Percentiles rank a stretch among this genome's conserved stretches.
Evolutionary conservation across 2,329 filamentous ascomycete species (phyloP).

Genomic region (Penicillium verrucosum): DNA sequence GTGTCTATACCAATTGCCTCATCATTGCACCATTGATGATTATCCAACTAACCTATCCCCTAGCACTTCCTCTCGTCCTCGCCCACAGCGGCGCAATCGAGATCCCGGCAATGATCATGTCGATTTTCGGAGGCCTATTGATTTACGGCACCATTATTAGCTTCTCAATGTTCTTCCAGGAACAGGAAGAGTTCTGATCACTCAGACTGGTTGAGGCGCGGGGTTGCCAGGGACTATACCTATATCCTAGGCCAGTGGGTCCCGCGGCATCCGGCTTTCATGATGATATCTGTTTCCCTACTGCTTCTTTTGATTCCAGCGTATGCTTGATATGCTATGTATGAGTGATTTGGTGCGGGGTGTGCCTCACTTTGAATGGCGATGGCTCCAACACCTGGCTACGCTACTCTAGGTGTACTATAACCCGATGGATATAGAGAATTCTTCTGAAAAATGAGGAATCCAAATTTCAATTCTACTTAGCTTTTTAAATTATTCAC

Average conservation of each 20-base stretch:
- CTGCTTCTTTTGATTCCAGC: conserved; percentile 18
- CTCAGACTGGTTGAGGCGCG: not conserved
- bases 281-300: conserved; percentile 20
- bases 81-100: conserved; percentile 83
- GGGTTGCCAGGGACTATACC: not conserved
- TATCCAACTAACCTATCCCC: conserved; percentile 15
- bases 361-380: conserved; percentile 7
- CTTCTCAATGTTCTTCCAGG: conserved; percentile 97
- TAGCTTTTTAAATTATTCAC: too few relatives aligned
- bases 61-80: conserved; percentile 82
- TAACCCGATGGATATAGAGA: conserved; percentile 24
- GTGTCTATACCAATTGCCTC: not conserved
- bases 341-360: conserved; percentile 16
- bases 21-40: not conserved
- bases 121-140: conserved; percentile 81
- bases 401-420: conserved; percentile 21
- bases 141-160: conserved; percentile 99
- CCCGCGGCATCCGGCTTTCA: not conserved
- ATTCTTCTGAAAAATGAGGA: not conserved
- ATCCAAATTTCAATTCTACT: not conserved
- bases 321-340: conserved; percentile 23
- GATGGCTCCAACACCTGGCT: conserved; percentile 14
- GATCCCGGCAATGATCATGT: conserved; percentile 89
- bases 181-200: conserved; percentile 85
- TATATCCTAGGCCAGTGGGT: not conserved